Evolutionary conservation across 352 stramenopile species (phyloP).

Genomic region (Globisporangium irregulare): DNA sequence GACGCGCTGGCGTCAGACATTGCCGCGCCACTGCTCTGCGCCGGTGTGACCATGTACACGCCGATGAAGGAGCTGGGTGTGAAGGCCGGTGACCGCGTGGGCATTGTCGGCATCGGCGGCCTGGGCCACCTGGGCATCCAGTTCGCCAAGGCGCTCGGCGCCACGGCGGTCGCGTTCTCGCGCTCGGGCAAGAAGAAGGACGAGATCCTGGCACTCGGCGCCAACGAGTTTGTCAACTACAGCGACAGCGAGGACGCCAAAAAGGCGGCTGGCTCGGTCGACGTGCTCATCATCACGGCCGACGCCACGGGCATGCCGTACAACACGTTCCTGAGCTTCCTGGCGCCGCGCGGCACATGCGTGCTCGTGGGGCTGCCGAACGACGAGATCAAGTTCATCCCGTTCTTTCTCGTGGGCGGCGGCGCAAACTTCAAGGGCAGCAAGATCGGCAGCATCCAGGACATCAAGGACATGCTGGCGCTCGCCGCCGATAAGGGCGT

Average conservation of each 20-base stretch:
- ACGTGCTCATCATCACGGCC: too few relatives aligned
- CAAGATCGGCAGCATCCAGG: conserved; percentile 49
- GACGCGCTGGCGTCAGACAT: conserved; percentile 54
- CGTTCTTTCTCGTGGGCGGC: conserved; percentile 37
- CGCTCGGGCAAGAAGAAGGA: too few relatives aligned
- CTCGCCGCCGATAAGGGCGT: conserved; percentile 80
- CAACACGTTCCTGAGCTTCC: too few relatives aligned
- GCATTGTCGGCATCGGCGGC: conserved; percentile 79
- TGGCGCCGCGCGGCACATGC: conserved; percentile 32
- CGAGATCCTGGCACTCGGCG: conserved; percentile 45
- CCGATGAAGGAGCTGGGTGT: conserved; percentile 54
- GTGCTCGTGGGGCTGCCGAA: conserved; percentile 59
- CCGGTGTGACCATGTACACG: conserved; percentile 78
- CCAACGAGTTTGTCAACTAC: conserved; percentile 51
- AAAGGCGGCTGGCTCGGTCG: too few relatives aligned
- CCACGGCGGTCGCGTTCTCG: conserved; percentile 59
- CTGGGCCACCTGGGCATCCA: conserved; percentile 86
- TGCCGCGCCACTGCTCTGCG: conserved; percentile 75
- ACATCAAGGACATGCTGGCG: conserved; percentile 83
- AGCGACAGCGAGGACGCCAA: conserved; percentile 6
- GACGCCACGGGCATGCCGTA: too few relatives aligned
- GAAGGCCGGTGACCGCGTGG: conserved; percentile 44
- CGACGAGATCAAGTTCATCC: conserved; percentile 47
- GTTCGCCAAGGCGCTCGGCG: conserved; percentile 32
- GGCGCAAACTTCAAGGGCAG: conserved; percentile 20